phyloP scores from a whole-genome alignment of 2,329 filamentous ascomycete species.

The Bertia moriformis region DNA sequence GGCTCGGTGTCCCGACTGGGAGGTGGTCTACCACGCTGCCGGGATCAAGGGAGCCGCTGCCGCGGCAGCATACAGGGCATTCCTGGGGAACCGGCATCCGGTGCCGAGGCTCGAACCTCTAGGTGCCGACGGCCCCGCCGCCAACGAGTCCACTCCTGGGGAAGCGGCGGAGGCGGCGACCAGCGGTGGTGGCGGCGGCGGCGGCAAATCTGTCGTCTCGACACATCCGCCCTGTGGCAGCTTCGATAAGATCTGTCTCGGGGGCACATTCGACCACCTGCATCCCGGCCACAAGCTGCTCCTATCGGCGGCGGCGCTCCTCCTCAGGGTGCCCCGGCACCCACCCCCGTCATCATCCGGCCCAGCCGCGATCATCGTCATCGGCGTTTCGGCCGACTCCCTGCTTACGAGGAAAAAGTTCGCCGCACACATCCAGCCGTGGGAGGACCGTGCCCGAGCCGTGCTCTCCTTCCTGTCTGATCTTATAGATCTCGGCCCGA shows the following conservation, averaged over 20 bases:
- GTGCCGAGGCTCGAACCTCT: not conserved
- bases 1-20: slow-evolving; percentile 20
- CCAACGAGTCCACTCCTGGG: slow-evolving; percentile 17
- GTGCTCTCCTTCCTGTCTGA: slow-evolving; percentile 58
- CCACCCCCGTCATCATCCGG: slow-evolving; percentile 15
- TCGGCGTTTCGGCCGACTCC: slow-evolving; percentile 80
- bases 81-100: slow-evolving; percentile 8
- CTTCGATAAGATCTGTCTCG: slow-evolving; percentile 69
- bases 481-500: slow-evolving; percentile 13
- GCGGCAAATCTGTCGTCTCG: slow-evolving; percentile 7
- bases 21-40: slow-evolving; percentile 24
- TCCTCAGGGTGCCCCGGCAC: slow-evolving; percentile 40
- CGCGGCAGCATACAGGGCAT: slow-evolving; percentile 12
- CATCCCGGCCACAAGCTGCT: slow-evolving; percentile 94
- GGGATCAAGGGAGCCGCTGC: slow-evolving; percentile 13
- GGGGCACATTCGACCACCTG: slow-evolving; percentile 91
- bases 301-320: slow-evolving; percentile 69
- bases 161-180: slow-evolving; percentile 5
- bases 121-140: slow-evolving; percentile 20
- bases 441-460: slow-evolving; percentile 56
- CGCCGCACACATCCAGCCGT: slow-evolving; percentile 65
- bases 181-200: slow-evolving; percentile 5
- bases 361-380: slow-evolving; percentile 45
- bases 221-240: slow-evolving; percentile 29
- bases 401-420: slow-evolving; percentile 82